Evolutionary conservation across 225 moss, liverwort and hornwort species (phyloP).

Genomic region (Antitrichia curtipendula): DNA sequence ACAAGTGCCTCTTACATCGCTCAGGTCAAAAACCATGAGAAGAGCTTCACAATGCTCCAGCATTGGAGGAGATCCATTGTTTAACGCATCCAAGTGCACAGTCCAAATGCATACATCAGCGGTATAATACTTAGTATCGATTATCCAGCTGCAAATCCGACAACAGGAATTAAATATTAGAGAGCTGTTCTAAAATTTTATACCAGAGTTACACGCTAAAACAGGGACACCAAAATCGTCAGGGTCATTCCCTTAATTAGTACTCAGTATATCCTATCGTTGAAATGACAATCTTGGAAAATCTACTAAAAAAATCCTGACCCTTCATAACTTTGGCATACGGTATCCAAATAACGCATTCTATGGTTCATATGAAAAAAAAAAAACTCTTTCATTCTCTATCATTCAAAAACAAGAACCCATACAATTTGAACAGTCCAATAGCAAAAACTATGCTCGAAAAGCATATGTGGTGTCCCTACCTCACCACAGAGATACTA

Average conservation of each 20-base stretch:
- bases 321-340: not conserved
- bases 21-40: conserved; percentile 91
- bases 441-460: not conserved
- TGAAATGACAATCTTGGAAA: not conserved
- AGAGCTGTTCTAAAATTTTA: not conserved
- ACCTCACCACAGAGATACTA: not conserved
- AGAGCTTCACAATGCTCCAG: conserved; percentile 71
- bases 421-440: not conserved
- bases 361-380: not conserved
- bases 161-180: not conserved
- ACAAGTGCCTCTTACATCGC: conserved; percentile 41
- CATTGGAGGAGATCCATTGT: conserved; percentile 3
- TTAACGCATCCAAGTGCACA: conserved; percentile 27
- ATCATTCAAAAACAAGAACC: not conserved
- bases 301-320: not conserved
- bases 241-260: not conserved
- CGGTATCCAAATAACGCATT: not conserved
- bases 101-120: conserved; percentile 81
- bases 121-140: conserved; percentile 92
- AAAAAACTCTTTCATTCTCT: too few species aligned
- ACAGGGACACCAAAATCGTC: not conserved
- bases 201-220: not conserved
- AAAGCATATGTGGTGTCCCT: not conserved
- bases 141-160: conserved; percentile 64
- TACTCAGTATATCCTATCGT: not conserved